A percentile compares a stretch with the other conserved stretches of the same genome.
Conservation (phyloP, 441 rosid genomes). For the Pelargonium cotyledonis region DNA sequence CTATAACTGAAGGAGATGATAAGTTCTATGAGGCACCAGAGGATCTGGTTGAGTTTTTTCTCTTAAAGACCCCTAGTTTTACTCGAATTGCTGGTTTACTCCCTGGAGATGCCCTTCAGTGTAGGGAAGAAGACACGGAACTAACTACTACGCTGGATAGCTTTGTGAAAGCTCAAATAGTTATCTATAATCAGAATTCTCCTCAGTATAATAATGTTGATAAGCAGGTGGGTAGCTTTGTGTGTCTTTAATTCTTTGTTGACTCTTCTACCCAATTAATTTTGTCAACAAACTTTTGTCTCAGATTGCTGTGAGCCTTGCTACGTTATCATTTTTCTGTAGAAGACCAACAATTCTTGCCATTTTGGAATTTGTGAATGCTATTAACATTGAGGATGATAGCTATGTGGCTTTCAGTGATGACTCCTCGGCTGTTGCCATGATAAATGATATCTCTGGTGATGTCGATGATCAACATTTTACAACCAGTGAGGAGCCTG, state of each 20-base stretch:
- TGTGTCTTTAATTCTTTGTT: constrained; percentile 6
- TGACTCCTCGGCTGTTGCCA: constrained; percentile 42
- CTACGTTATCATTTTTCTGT: constrained; percentile 89
- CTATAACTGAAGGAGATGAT: constrained; percentile 79
- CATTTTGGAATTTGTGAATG: constrained; percentile 79
- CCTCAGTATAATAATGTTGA: constrained; percentile 64
- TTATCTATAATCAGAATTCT: constrained; percentile 72
- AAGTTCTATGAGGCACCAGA: constrained; percentile 90
- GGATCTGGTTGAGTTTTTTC: constrained; percentile 54
- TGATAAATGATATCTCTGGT: constrained; percentile 33
- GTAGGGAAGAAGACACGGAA: constrained; percentile 36
- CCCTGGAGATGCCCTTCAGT: constrained; percentile 44
- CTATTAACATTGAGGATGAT: constrained; percentile 62
- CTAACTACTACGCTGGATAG: constrained; percentile 53
- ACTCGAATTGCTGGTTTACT: constrained; percentile 67
- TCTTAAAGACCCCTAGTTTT: constrained; percentile 69
- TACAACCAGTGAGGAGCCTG: constrained; percentile 40
- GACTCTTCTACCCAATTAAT: constrained; percentile 6
- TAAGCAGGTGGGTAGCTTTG: constrained; percentile 51
- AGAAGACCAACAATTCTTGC: constrained; percentile 96
- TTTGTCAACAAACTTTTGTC: constrained; percentile 23
- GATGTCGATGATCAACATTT: constrained; percentile 37
- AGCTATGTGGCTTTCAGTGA: constrained; percentile 53
- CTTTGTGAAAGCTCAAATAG: constrained; percentile 93
- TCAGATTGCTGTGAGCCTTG: constrained; percentile 76